Evolutionary conservation across 192 early-diverging fungal species (phyloP).

Genomic region (Entomortierella chlamydospora): DNA sequence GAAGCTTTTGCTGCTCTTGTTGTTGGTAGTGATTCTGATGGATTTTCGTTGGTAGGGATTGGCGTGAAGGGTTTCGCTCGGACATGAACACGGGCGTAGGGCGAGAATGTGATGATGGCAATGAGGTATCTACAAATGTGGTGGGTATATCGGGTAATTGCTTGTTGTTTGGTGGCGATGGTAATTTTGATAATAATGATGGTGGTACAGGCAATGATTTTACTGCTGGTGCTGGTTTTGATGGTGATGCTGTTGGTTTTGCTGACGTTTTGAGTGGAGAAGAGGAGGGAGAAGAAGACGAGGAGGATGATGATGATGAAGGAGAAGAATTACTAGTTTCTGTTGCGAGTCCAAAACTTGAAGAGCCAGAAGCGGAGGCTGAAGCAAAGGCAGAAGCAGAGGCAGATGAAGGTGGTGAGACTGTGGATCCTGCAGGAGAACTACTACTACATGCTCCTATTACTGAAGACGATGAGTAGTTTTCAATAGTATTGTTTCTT

Average conservation of each 20-base stretch:
- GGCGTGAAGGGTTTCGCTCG: background rate
- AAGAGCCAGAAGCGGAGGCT: background rate
- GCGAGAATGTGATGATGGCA: background rate
- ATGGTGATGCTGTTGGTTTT: constrained; percentile 7
- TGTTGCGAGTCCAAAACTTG: background rate
- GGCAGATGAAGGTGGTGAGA: background rate
- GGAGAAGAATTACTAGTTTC: background rate
- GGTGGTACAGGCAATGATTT: background rate
- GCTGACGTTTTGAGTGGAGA: background rate
- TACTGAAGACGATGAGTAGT: background rate
- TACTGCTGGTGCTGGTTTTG: background rate
- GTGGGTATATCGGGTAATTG: background rate
- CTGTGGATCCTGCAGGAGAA: constrained; percentile 1
- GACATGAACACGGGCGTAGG: background rate
- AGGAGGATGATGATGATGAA: background rate
- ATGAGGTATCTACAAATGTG: background rate
- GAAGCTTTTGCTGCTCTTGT: background rate
- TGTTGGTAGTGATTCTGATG: background rate
- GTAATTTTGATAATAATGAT: background rate
- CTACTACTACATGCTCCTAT: no score
- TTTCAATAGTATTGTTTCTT: no score
- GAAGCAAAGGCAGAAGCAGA: background rate
- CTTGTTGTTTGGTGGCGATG: background rate
- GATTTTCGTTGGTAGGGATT: background rate
- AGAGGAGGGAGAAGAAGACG: background rate